Base-by-base conservation (phyloP, 495 filamentous ascomycete species). In the Tetracladium setigerum region DNA sequence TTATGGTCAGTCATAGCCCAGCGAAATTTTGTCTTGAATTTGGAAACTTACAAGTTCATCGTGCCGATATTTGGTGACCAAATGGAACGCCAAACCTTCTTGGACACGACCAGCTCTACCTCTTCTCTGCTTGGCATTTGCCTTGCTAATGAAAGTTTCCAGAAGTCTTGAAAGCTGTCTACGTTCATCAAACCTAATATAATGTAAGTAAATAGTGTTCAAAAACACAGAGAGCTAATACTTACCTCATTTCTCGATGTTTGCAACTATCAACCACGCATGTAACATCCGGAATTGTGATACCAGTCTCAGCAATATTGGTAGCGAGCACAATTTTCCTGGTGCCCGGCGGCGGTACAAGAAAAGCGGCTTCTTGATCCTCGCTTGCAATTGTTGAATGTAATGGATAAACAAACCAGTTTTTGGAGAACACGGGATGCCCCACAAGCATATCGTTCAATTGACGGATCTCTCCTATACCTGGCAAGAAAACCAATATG, bases 351-450 rank as follows among this genome's bases (percentile, higher is more conserved):
- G 88, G 89, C 8, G 92, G 91, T 2, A 95, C 68, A 1, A 83
- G 68, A 59, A 98, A 96, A 1, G 90, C 92, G 37, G 81, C 79
- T 63, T 96, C 90, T 66, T 96, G 92, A 18, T 96, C 90, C 56
- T 96, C 92, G 44, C 82, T 95, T n/a, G 91, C 84, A 58, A 98
- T 94, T 1, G 84, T 88, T 2, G 91, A 96, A 63, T 98, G 92
- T 32, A 96, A 73, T 2, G 87, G 82, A 63, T 94, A 85, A 12
- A 96, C 72, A 39, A 84, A 75, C 89, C 89, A 96, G 41, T 62
- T 61, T 5, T 63, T 60, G 14, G 78, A 71, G 63, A 95, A 94
- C 2, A 69, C 66, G 1, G 78, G 77, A 54, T 92, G 80, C 1
- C 82, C 77, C 5, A 81, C 55, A 10, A 98, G 69, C 55, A 90